Percentiles rank a stretch among this genome's conserved stretches.
phyloP scores from a whole-genome alignment of 2,329 filamentous ascomycete genomes.

The Blastomyces parvus region DNA sequence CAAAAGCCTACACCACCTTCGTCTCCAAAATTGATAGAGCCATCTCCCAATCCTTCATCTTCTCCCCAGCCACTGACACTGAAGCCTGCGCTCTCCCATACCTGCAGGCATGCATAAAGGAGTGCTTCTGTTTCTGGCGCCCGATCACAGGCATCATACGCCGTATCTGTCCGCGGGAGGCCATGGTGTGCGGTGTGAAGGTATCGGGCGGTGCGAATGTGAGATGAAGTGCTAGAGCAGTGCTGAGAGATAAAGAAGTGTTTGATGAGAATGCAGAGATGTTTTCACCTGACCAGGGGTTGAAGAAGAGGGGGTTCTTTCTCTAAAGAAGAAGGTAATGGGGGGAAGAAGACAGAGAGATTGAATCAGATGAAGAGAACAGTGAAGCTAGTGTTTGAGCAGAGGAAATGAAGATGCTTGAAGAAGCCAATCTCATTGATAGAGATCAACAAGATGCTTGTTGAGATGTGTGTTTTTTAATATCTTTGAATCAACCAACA shows the following conservation, averaged over 20 bases:
- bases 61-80: constrained; percentile 11
- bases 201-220: constrained; percentile 42
- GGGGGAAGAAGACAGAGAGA: background rate
- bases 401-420: constrained; percentile 8
- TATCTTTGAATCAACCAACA: too few species aligned
- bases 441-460: constrained; percentile 10
- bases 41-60: constrained; percentile 8
- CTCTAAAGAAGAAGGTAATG: background rate
- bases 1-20: constrained; percentile 13
- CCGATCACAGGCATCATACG: constrained; percentile 34
- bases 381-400: constrained; percentile 10
- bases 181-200: constrained; percentile 31
- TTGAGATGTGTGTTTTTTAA: constrained; percentile 6
- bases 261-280: constrained; percentile 29
- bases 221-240: constrained; percentile 35
- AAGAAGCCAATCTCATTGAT: constrained; percentile 9
- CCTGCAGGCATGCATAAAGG: constrained; percentile 23
- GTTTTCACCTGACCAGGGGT: constrained; percentile 44
- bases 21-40: constrained; percentile 19
- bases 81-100: constrained; percentile 20
- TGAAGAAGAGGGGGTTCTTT: constrained; percentile 23
- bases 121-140: constrained; percentile 20
- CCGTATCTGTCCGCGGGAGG: constrained; percentile 30
- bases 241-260: constrained; percentile 27
- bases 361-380: constrained; percentile 7